These are phyloP conservation scores for Porcisia hertigi DNA, from an alignment of 208 protist genomes.

Conservation along the genomic window DNA sequence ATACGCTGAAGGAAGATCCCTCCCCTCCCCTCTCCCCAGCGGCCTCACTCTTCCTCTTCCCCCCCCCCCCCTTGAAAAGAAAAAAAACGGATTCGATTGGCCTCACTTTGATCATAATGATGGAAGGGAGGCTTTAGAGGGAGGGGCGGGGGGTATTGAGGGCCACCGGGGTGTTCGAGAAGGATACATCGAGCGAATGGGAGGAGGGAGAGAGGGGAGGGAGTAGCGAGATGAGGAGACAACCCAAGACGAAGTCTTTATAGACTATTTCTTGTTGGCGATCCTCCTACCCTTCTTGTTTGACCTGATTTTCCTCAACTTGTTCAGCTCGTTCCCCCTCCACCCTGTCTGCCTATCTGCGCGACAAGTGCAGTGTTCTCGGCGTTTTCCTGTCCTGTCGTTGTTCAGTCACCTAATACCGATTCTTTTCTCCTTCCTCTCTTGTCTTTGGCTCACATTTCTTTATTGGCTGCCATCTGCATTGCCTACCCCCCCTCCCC, in stretches of 20 bases:
- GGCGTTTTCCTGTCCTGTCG: too few relatives aligned
- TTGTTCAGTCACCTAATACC: too few relatives aligned
- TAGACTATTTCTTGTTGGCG: too few relatives aligned
- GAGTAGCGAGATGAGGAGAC: not conserved
- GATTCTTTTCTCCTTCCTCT: not conserved
- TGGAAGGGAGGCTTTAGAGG: not conserved
- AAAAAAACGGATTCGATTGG: not conserved
- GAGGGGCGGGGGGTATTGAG: not conserved
- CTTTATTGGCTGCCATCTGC: not conserved
- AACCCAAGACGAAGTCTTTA: not conserved
- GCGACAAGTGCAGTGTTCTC: too few relatives aligned
- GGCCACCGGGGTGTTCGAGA: not conserved
- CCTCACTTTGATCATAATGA: too few relatives aligned
- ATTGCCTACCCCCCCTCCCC: not conserved
- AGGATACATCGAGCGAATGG: not conserved
- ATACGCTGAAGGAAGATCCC: too few relatives aligned
- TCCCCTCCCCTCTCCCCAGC: too few relatives aligned
- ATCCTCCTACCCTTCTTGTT: not conserved
- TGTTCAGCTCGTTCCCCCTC: too few relatives aligned
- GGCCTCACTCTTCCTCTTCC: too few relatives aligned
- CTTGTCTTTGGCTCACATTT: not conserved
- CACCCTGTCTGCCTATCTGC: too few relatives aligned
- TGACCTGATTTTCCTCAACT: too few relatives aligned
- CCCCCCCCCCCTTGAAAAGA: not conserved
- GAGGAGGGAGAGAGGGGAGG: not conserved